Conservation (phyloP, 805 yeast species). For the Groenewaldozyma tartarivorans region DNA sequence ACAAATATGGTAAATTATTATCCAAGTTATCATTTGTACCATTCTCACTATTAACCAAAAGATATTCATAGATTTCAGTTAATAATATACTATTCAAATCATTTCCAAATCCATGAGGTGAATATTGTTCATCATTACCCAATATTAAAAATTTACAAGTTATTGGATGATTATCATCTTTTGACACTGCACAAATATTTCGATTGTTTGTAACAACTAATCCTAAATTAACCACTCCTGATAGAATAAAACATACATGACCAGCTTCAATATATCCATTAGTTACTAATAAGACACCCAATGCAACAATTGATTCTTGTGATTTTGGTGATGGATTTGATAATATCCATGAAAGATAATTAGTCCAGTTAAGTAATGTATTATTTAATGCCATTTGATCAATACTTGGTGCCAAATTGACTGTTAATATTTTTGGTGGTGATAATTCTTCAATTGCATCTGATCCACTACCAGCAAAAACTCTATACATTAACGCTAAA, state of each 20-base stretch:
- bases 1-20: conserved; percentile 38
- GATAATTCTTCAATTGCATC: conserved; percentile 42
- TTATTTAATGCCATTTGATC: conserved; percentile 10
- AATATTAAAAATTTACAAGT: conserved; percentile 10
- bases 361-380: conserved; percentile 24
- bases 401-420: conserved; percentile 7
- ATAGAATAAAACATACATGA: conserved; percentile 29
- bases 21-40: neutral
- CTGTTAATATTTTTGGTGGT: conserved; percentile 23
- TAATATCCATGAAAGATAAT: conserved; percentile 22
- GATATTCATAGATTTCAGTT: conserved; percentile 64
- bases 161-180: conserved; percentile 1
- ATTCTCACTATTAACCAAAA: conserved; percentile 19
- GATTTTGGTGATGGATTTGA: conserved; percentile 23
- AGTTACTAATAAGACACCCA: conserved; percentile 30
- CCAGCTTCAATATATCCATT: conserved; percentile 33
- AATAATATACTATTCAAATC: conserved; percentile 41
- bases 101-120: conserved; percentile 34
- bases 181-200: neutral
- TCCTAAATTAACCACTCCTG: conserved; percentile 24
- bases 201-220: conserved; percentile 12
- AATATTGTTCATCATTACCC: conserved; percentile 17
- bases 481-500: conserved; percentile 50
- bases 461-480: conserved; percentile 51
- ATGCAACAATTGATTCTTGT: conserved; percentile 22